Conservation (phyloP, 345 rosid species). For the Boechera divaricarpa region DNA sequence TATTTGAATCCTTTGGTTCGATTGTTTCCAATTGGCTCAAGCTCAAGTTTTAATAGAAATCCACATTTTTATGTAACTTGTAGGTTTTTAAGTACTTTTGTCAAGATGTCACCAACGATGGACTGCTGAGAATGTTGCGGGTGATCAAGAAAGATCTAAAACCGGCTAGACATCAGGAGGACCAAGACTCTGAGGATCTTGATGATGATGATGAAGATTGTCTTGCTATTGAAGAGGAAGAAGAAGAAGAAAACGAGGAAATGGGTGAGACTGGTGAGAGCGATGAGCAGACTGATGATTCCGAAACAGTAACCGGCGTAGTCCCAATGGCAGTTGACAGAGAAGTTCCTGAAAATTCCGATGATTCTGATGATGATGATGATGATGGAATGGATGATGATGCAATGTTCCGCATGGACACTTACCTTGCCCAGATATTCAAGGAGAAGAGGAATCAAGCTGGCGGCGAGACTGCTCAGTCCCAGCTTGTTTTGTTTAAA, state of each 20-base stretch:
- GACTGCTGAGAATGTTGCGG: slow-evolving; percentile 80
- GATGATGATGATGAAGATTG: slow-evolving; percentile 75
- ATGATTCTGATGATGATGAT: slow-evolving; percentile 68
- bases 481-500: slow-evolving; percentile 91
- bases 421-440: slow-evolving; percentile 84
- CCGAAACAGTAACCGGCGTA: slow-evolving; percentile 61
- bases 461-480: slow-evolving; percentile 88
- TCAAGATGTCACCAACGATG: slow-evolving; percentile 73
- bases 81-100: slow-evolving; percentile 92
- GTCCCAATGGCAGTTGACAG: slow-evolving; percentile 48
- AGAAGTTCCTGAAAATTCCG: slow-evolving; percentile 64
- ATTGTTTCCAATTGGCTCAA: slow-evolving; percentile 10
- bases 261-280: slow-evolving; percentile 71
- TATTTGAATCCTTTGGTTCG: neutral
- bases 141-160: slow-evolving; percentile 89
- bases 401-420: slow-evolving; percentile 97
- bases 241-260: slow-evolving; percentile 82
- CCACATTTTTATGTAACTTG: slow-evolving; percentile 25
- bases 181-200: slow-evolving; percentile 59
- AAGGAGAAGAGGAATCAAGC: slow-evolving; percentile 89
- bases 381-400: slow-evolving; percentile 96
- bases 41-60: slow-evolving; percentile 2
- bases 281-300: slow-evolving; percentile 84
- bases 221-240: slow-evolving; percentile 89
- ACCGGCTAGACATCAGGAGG: slow-evolving; percentile 78